Evolutionary conservation across 228 moss, liverwort and hornwort species (phyloP), one percentile per base, ranked within the genome.

Genomic region (Sphagnum fallax): DNA sequence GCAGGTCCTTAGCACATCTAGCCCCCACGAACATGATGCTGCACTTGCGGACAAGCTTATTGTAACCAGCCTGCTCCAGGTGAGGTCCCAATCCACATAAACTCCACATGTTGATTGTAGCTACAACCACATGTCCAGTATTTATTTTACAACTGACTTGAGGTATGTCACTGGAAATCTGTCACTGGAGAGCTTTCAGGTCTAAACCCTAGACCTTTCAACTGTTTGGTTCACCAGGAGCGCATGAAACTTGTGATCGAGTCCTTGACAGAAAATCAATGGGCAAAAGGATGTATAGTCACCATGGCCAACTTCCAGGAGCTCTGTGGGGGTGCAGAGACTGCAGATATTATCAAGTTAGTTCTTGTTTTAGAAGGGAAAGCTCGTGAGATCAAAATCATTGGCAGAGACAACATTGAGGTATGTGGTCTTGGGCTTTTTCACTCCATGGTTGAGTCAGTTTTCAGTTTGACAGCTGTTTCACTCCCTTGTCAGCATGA

Each of bases 321-420:
- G 72, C 84, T 98, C 67, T 98, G 93, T 73, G 98, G 89, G 53
- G 88, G 89, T 51, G 65, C 78, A 8, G 92, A 93, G 67, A 80
- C 83, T 69, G 98, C 98, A 67, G 87, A 89, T 51, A 48, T 94
- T 71, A 68, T 93, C 57, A 64, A 85, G 53, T 75, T 81, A 10
- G 69, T 78, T 63, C 81, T 98, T 60, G 53, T 87, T 49, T 77
- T 70, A 15, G 81, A 80, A 72, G 78, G 81, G 48, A 87, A 80
- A 73, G 94, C 89, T 65, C 67, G 64, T 52, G 71, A 64, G 66
- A 68, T 93, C 50, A 80, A 78, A 53, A 69, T 94, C 47, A 63
- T 81, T 15, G 84, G 82, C 62, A 78, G 75, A 58, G 98, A 94
- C 72, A 79, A 83, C 62, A 77, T 98, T 66, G 91, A 98, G 98